phyloP scores from a whole-genome alignment of 108 stramenopile species.

The Cyclostephanos invisitatus region DNA sequence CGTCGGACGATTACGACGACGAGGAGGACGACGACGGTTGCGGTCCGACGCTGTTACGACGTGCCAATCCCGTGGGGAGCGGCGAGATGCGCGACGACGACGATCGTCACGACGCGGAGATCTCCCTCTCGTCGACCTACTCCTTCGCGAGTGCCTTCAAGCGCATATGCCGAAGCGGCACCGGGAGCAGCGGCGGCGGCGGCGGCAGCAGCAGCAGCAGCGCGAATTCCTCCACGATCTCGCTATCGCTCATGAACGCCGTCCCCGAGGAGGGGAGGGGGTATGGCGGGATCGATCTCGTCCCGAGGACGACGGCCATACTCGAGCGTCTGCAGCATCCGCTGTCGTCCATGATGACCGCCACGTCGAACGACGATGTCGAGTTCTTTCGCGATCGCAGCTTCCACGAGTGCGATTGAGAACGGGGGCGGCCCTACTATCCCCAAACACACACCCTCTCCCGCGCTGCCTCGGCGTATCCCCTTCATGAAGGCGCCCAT shows the following conservation, averaged over 20 bases:
- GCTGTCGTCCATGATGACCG: conserved; percentile 13
- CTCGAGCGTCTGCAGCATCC: conserved; percentile 29
- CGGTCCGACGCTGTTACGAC: conserved; percentile 13
- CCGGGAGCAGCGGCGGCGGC: too few relatives aligned
- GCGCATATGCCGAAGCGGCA: conserved; percentile 22
- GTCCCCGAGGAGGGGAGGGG: too few relatives aligned
- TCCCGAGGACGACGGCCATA: not conserved
- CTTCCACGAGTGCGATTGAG: not conserved
- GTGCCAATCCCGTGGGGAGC: conserved; percentile 34
- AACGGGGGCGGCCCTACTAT: too few relatives aligned
- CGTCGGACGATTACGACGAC: not conserved
- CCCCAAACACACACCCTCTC: too few relatives aligned
- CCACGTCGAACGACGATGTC: not conserved
- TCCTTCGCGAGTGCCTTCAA: conserved; percentile 20
- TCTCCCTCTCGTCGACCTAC: conserved; percentile 9
- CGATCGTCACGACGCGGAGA: conserved; percentile 1
- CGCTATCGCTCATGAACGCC: not conserved
- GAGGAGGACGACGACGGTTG: not conserved
- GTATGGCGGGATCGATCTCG: not conserved
- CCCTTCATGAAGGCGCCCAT: too few relatives aligned
- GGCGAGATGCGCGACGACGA: not conserved
- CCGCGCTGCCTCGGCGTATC: too few relatives aligned
- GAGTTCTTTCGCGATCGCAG: not conserved
- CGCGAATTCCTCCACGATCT: not conserved
- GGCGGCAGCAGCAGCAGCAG: too few relatives aligned